Base-by-base conservation (phyloP, 2,329 filamentous ascomycete species). In the Neoarthrinium moseri region DNA sequence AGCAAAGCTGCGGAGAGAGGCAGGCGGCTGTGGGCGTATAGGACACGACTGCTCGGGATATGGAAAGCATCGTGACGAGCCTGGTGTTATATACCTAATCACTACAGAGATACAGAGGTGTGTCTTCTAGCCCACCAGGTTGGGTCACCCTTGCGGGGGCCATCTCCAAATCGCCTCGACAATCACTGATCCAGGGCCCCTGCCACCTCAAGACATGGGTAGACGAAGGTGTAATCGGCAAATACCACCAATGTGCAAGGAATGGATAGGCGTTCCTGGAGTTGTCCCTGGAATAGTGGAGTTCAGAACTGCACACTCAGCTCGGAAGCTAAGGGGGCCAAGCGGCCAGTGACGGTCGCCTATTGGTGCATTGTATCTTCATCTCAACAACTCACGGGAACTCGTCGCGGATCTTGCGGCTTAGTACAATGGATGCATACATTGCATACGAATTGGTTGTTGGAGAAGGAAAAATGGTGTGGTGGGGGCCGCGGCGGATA, bases 331-430 rank as follows among this genome's bases (percentile, higher is more conserved):
- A 18, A 15, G 23, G n/a, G 4, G 24, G 23, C 32, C 8, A 17
- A 8, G n/a, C n/a, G 32, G 7, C 32, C 32, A 15, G 32, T 6
- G 30, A 6, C 6, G 7, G 10, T 12, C 13, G n/a, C n/a, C n/a
- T 34, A n/a, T 12, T 20, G 15, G 35, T 29, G 37, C 37, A 29
- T 40, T 23, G 21, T 18, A 11, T 26, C 23, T 39, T 29, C 37
- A 40, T 40, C 37, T 38, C 17, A 18, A 13, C 15, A 11, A n/a
- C 12, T 12, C 22, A 4, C 8, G 15, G 24, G 37, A 17, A 15
- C 12, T 17, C 24, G 23, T 40, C 37, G 23, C 37, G 37, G 37
- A 40, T 40, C 37, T 23, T 23, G 37, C 30, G 37, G 37, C 37
- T 40, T 21, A 40, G 37, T 27, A 15, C 37, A 24, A n/a, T n/a